phyloP scores from a whole-genome alignment of 1,139 yeast species.

The Eremothecium coryli region DNA sequence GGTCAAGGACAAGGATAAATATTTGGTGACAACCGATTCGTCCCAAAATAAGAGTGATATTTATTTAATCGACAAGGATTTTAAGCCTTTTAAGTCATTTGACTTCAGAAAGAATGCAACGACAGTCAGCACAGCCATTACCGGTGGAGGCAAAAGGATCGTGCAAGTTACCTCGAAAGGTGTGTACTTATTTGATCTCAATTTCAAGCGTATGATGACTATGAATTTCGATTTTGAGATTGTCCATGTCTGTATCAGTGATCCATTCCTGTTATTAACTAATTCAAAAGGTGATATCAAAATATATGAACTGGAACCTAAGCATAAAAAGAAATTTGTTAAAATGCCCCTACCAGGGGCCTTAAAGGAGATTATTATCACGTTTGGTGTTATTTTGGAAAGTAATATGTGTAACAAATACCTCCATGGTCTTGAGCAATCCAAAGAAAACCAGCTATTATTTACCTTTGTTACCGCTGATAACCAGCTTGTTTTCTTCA shows the following conservation, averaged over 20 bases:
- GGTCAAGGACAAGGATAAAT: slow-evolving; percentile 39
- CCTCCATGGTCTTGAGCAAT: slow-evolving; percentile 17
- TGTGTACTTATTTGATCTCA: slow-evolving; percentile 55
- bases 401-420: slow-evolving; percentile 34
- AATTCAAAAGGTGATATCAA: slow-evolving; percentile 54
- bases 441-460: slow-evolving; percentile 38
- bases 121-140: slow-evolving; percentile 59
- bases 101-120: slow-evolving; percentile 56
- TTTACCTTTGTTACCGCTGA: slow-evolving; percentile 70
- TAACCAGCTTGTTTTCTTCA: slow-evolving; percentile 59
- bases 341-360: slow-evolving; percentile 40
- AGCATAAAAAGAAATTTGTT: slow-evolving; percentile 28
- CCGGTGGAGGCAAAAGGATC: slow-evolving; percentile 51
- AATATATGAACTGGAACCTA: slow-evolving; percentile 35
- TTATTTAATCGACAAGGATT: slow-evolving; percentile 56
- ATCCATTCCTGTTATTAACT: slow-evolving; percentile 49
- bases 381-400: slow-evolving; percentile 54
- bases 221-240: slow-evolving; percentile 42
- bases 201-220: slow-evolving; percentile 40
- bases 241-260: slow-evolving; percentile 46
- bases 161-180: slow-evolving; percentile 68
- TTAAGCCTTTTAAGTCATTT: slow-evolving; percentile 53
- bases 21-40: slow-evolving; percentile 66
- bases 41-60: slow-evolving; percentile 58
- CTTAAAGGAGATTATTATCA: slow-evolving; percentile 51